Percentiles rank a stretch among this genome's conserved stretches.
Conservation (phyloP, 176 grass and related monocot species). For the Ampelocalamus luodianensis region DNA sequence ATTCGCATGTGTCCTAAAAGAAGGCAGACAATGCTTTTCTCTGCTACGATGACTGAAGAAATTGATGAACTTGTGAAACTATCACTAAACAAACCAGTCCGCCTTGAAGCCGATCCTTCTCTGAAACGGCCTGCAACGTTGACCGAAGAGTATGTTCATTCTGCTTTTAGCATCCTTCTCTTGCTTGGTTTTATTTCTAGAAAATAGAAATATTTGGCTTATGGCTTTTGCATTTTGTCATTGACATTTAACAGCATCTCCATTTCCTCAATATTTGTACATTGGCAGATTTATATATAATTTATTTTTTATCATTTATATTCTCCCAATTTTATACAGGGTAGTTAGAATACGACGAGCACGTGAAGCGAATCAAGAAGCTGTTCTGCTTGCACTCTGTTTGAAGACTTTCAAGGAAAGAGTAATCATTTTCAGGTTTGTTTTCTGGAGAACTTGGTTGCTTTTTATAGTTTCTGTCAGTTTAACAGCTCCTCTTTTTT, state of each 20-base stretch:
- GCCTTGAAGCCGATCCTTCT: conserved; percentile 89
- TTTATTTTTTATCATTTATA: conserved; percentile 22
- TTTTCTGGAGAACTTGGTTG: conserved; percentile 11
- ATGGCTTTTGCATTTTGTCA: conserved; percentile 1
- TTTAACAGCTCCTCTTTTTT: neutral
- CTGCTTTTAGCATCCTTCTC: conserved; percentile 12
- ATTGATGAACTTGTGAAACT: conserved; percentile 81
- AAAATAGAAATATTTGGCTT: neutral
- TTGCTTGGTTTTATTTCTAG: neutral
- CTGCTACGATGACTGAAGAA: conserved; percentile 96
- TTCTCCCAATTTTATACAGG: conserved; percentile 52
- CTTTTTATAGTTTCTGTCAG: conserved; percentile 13
- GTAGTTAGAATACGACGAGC: conserved; percentile 84
- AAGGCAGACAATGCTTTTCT: conserved; percentile 95
- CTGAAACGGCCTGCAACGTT: conserved; percentile 77
- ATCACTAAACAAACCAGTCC: conserved; percentile 90
- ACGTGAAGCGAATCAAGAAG: conserved; percentile 88
- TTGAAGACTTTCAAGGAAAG: conserved; percentile 88
- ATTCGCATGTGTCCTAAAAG: conserved; percentile 89
- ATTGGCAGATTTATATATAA: conserved; percentile 13
- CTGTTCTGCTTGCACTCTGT: conserved; percentile 95
- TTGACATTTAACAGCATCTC: neutral
- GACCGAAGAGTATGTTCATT: conserved; percentile 79
- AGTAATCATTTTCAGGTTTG: conserved; percentile 96
- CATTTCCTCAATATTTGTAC: conserved; percentile 18